A percentile compares a stretch with the other conserved stretches of the same genome.
Evolutionary conservation across 1,139 yeast species (phyloP).

Genomic region (Fermentozyma sake): DNA sequence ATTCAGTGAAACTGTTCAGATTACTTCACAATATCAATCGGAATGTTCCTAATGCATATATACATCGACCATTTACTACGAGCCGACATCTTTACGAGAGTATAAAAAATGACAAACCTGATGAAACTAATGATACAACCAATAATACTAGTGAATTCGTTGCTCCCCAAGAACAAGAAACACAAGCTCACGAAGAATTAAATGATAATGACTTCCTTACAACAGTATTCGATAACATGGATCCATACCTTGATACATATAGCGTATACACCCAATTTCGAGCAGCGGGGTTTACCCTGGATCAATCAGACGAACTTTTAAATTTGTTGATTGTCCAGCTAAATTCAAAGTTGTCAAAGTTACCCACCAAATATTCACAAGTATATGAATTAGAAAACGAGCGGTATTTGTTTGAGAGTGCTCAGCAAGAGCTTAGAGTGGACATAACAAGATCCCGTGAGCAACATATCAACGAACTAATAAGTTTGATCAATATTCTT

Average conservation of each 20-base stretch:
- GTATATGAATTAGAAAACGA: conserved; percentile 78
- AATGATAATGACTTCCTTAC: conserved; percentile 9
- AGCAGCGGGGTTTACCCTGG: conserved; percentile 46
- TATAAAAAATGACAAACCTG: too few relatives aligned
- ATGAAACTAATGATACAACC: too few relatives aligned
- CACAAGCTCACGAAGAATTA: conserved; percentile 2
- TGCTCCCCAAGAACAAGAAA: neutral
- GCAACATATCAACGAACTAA: conserved; percentile 62
- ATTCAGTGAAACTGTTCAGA: too few relatives aligned
- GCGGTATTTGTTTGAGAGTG: conserved; percentile 84
- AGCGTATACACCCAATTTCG: conserved; percentile 37
- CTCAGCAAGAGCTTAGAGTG: conserved; percentile 80
- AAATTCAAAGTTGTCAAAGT: conserved; percentile 50
- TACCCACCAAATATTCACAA: conserved; percentile 59
- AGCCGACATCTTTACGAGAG: too few relatives aligned
- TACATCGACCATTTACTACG: too few relatives aligned
- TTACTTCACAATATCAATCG: too few relatives aligned
- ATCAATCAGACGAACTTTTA: conserved; percentile 53
- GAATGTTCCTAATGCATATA: too few relatives aligned
- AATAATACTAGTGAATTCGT: too few relatives aligned
- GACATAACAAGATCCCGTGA: conserved; percentile 76
- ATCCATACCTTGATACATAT: conserved; percentile 51
- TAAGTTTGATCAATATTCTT: conserved; percentile 61
- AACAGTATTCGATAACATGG: conserved; percentile 34
- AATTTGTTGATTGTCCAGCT: conserved; percentile 46